Evolutionary conservation across 495 filamentous ascomycete genomes (phyloP).

Genomic region (Echria macrotheca): DNA sequence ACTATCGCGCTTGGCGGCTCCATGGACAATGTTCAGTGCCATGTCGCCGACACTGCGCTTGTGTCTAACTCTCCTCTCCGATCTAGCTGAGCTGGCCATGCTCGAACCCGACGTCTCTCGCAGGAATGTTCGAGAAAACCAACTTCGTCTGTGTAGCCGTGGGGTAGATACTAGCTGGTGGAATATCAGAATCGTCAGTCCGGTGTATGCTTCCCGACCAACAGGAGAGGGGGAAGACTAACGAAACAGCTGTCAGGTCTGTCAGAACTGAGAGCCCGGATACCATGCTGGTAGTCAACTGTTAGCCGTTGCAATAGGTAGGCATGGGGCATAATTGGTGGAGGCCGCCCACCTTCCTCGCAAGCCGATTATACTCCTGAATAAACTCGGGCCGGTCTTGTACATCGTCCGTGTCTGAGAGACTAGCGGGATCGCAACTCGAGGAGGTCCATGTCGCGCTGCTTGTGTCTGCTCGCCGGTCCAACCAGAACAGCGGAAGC

Average conservation of each 20-base stretch:
- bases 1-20: conserved; percentile 44
- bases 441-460: conserved; percentile 44
- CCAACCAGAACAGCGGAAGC: conserved; percentile 12
- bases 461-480: conserved; percentile 22
- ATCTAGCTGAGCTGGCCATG: conserved; percentile 23
- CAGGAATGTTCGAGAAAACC: conserved; percentile 32
- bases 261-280: conserved; percentile 29
- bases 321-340: not conserved
- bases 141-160: conserved; percentile 17
- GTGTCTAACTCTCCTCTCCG: conserved; percentile 29
- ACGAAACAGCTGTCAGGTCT: conserved; percentile 16
- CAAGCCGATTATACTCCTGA: conserved; percentile 51
- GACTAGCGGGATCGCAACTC: conserved; percentile 28
- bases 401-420: conserved; percentile 36
- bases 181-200: not conserved
- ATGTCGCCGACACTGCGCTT: conserved; percentile 48
- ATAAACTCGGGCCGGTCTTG: conserved; percentile 40
- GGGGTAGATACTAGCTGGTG: conserved; percentile 13
- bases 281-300: conserved; percentile 32
- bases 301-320: not conserved
- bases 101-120: conserved; percentile 23
- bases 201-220: not conserved
- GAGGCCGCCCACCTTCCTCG: conserved; percentile 36
- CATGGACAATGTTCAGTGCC: conserved; percentile 44
- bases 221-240: conserved; percentile 7